Conservation (phyloP, 192 early-diverging fungal genomes). For the Chytriomyces sp. region DNA sequence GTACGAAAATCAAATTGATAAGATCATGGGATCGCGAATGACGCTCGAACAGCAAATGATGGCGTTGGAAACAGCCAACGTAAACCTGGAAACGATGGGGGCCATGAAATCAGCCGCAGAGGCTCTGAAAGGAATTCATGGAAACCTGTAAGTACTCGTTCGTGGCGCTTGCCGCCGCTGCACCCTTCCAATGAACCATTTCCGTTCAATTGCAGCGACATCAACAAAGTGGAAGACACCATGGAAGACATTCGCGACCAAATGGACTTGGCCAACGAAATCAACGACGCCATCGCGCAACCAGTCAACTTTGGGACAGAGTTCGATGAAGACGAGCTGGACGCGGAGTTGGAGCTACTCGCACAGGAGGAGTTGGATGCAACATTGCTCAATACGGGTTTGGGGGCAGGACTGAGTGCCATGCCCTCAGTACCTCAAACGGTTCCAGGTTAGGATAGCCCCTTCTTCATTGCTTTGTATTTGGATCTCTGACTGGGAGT, state of each 20-base stretch:
- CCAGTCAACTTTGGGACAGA: constrained; percentile 86
- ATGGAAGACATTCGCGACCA: constrained; percentile 98
- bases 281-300: constrained; percentile 89
- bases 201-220: constrained; percentile 62
- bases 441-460: constrained; percentile 58
- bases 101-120: constrained; percentile 90
- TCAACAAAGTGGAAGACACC: constrained; percentile 91
- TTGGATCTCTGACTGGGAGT: no score
- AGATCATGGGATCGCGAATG: constrained; percentile 84
- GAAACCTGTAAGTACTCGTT: constrained; percentile 64
- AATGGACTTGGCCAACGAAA: constrained; percentile 94
- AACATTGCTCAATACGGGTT: constrained; percentile 74
- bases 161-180: background rate
- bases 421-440: constrained; percentile 59
- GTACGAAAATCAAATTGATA: constrained; percentile 82
- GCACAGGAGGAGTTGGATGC: constrained; percentile 92
- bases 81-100: constrained; percentile 93
- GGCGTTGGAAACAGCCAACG: constrained; percentile 94
- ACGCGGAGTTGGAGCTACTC: constrained; percentile 85
- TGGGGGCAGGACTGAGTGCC: constrained; percentile 34
- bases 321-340: constrained; percentile 91
- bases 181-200: background rate
- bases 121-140: constrained; percentile 93
- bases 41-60: constrained; percentile 93
- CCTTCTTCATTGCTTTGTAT: background rate